Evolutionary conservation across 768 basidiomycete species (phyloP).

Genomic region (Boletus pseudopeckii): DNA sequence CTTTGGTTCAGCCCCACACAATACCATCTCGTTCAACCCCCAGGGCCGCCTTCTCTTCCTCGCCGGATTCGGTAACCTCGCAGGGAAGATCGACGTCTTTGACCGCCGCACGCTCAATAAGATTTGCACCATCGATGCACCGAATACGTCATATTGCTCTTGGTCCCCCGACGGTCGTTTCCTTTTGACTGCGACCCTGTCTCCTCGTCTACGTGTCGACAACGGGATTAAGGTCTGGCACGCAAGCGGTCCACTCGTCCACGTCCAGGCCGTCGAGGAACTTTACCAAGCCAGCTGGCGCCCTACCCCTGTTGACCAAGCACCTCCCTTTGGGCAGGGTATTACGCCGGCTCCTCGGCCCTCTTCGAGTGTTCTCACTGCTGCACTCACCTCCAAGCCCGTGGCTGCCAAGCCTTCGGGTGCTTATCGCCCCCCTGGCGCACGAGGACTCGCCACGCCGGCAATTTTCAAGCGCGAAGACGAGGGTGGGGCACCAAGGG

Average conservation of each 20-base stretch:
- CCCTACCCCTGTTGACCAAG: constrained; percentile 63
- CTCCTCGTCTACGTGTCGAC: constrained; percentile 92
- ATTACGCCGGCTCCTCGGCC: constrained; percentile 71
- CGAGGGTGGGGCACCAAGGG: constrained; percentile 65
- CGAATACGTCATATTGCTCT: constrained; percentile 91
- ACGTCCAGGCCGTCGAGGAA: constrained; percentile 80
- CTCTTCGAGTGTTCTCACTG: constrained; percentile 50
- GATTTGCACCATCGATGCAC: constrained; percentile 76
- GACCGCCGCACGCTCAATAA: constrained; percentile 85
- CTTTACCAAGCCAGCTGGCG: constrained; percentile 88
- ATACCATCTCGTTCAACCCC: constrained; percentile 93
- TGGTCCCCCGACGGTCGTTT: constrained; percentile 95
- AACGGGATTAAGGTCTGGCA: constrained; percentile 98
- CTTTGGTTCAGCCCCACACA: constrained; percentile 85
- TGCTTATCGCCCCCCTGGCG: constrained; percentile 92
- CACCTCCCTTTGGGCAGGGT: constrained; percentile 60
- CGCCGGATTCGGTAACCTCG: constrained; percentile 96
- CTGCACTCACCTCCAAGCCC: constrained; percentile 52
- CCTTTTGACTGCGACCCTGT: constrained; percentile 93
- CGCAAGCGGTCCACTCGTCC: constrained; percentile 82
- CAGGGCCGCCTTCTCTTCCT: constrained; percentile 85
- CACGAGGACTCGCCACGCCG: constrained; percentile 84
- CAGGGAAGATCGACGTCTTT: constrained; percentile 89
- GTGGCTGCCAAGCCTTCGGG: constrained; percentile 66
- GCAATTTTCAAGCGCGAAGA: constrained; percentile 90